These are phyloP conservation scores for Bacidia gigantensis DNA, from an alignment of 495 filamentous ascomycete species.

Conservation along the genomic window DNA sequence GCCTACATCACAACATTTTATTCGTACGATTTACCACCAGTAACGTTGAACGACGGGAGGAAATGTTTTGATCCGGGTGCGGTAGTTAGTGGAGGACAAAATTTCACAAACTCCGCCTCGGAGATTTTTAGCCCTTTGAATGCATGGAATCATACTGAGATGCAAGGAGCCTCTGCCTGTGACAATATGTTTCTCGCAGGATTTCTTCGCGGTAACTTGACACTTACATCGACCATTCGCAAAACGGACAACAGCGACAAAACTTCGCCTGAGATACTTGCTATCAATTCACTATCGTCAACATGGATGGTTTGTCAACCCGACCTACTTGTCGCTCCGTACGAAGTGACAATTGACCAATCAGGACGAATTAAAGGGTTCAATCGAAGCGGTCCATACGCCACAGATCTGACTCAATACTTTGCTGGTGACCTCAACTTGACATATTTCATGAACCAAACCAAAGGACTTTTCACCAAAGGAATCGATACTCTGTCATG, in stretches of 20 bases:
- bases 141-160: background rate
- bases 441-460: background rate
- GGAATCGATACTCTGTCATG: background rate
- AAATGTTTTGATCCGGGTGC: background rate
- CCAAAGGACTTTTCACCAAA: background rate
- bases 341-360: constrained; percentile 23
- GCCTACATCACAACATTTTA: background rate
- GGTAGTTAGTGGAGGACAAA: background rate
- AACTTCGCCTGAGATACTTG: background rate
- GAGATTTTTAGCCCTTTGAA: background rate
- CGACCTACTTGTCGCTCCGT: constrained; percentile 20
- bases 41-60: background rate
- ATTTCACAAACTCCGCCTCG: background rate
- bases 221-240: background rate
- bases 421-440: background rate
- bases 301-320: constrained; percentile 23
- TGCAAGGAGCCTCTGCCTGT: background rate
- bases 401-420: constrained; percentile 4
- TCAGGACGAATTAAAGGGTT: constrained; percentile 13
- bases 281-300: constrained; percentile 1
- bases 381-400: constrained; percentile 3
- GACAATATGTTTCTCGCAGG: background rate
- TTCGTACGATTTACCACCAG: background rate
- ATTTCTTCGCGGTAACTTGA: constrained; percentile 5
- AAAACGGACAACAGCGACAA: background rate